These are phyloP conservation scores for Basipetospora chlamydospora DNA, from an alignment of 2,329 filamentous ascomycete species.

Conservation along the genomic window DNA sequence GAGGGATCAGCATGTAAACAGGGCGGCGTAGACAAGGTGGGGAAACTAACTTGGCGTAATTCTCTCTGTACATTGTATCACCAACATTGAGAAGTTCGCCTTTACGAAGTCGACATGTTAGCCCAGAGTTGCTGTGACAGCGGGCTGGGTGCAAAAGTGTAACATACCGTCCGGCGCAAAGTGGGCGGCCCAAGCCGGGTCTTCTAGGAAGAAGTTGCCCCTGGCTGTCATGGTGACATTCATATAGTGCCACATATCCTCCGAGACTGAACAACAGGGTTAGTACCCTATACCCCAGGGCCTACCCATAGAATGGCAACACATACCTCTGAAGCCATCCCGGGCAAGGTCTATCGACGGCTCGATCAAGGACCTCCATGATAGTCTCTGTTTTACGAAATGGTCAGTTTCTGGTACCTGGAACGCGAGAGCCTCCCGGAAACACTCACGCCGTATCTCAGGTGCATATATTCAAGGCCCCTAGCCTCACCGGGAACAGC, in stretches of 20 bases:
- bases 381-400: conserved; percentile 21
- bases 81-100: conserved; percentile 53
- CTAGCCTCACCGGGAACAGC: conserved; percentile 62
- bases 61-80: conserved; percentile 64
- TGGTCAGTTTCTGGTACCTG: neutral
- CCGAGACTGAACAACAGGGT: conserved; percentile 36
- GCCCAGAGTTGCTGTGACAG: too few relatives aligned
- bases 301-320: too few relatives aligned
- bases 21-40: neutral
- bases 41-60: conserved; percentile 46
- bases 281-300: conserved; percentile 5
- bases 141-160: too few relatives aligned
- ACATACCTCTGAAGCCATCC: conserved; percentile 46
- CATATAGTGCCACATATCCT: conserved; percentile 67
- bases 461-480: conserved; percentile 66
- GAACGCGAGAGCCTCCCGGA: conserved; percentile 15
- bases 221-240: conserved; percentile 16
- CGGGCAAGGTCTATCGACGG: conserved; percentile 63
- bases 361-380: conserved; percentile 57
- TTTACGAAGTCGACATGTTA: neutral
- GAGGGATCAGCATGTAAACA: neutral
- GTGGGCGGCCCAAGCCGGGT: conserved; percentile 72
- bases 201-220: conserved; percentile 53
- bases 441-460: conserved; percentile 46
- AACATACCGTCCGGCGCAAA: conserved; percentile 62